phyloP scores from a whole-genome alignment of 2,329 filamentous ascomycete genomes.

The Hirsutella rhossiliensis region DNA sequence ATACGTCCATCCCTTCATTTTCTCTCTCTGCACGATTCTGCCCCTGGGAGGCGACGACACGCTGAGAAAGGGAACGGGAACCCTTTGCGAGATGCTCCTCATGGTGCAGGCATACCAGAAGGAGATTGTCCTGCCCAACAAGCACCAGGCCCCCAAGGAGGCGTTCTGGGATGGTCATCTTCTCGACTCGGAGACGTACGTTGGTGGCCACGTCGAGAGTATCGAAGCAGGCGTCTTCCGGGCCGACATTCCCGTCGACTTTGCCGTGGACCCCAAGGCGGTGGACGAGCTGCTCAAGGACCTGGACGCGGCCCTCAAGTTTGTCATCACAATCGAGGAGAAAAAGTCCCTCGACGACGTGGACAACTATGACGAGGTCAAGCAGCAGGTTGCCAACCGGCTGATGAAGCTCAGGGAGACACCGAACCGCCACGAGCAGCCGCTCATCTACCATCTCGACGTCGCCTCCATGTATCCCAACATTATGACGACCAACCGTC shows the following conservation, averaged over 20 bases:
- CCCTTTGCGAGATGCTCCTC: slow-evolving; percentile 96
- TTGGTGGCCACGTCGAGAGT: slow-evolving; percentile 97
- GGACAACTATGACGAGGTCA: slow-evolving; percentile 74
- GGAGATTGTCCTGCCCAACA: slow-evolving; percentile 88
- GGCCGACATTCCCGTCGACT: slow-evolving; percentile 89
- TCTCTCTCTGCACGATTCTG: slow-evolving; percentile 94
- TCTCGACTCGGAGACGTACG: slow-evolving; percentile 93
- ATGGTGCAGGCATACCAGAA: slow-evolving; percentile 97
- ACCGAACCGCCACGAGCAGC: slow-evolving; percentile 73
- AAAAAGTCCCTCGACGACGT: slow-evolving; percentile 72
- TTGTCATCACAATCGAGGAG: slow-evolving; percentile 75
- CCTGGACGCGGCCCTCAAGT: slow-evolving; percentile 77
- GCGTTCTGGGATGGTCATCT: slow-evolving; percentile 95
- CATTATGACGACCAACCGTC: slow-evolving; percentile 97
- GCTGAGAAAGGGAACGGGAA: slow-evolving; percentile 89
- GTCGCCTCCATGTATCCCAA: slow-evolving; percentile 99
- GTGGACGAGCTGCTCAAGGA: slow-evolving; percentile 82
- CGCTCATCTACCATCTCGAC: slow-evolving; percentile 94
- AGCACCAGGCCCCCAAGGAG: slow-evolving; percentile 83
- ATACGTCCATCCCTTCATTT: slow-evolving; percentile 99
- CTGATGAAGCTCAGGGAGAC: slow-evolving; percentile 65
- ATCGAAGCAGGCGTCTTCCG: slow-evolving; percentile 97
- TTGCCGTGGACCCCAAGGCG: slow-evolving; percentile 76
- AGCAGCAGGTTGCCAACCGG: slow-evolving; percentile 62
- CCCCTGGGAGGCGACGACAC: slow-evolving; percentile 88